These are phyloP conservation scores for Astrothelium macrocarpum DNA, from an alignment of 495 filamentous ascomycete species.

Conservation along the genomic window DNA sequence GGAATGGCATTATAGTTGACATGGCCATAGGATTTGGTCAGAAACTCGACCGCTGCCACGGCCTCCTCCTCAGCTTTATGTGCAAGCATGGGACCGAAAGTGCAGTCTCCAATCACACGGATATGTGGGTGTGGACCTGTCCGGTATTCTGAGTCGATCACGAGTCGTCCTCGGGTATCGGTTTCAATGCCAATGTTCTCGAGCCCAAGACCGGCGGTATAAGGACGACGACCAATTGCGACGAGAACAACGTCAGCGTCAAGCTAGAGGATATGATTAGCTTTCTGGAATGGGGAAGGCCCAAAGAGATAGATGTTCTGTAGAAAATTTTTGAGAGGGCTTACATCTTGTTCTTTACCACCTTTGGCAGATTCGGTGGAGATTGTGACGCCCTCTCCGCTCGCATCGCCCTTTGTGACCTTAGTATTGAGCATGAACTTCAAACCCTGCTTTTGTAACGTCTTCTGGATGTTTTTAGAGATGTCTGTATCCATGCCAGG, in stretches of 20 bases:
- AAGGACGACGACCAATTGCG: conserved; percentile 90
- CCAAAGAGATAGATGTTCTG: no score
- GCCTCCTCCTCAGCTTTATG: conserved; percentile 99
- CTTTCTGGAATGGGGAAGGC: conserved; percentile 8
- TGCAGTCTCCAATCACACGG: conserved; percentile 90
- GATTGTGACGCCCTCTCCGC: conserved; percentile 63
- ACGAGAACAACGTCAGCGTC: conserved; percentile 95
- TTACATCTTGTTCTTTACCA: conserved; percentile 82
- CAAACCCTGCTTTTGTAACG: conserved; percentile 91
- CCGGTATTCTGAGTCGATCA: conserved; percentile 97
- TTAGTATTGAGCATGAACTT: conserved; percentile 98
- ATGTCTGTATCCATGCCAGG: conserved; percentile 96
- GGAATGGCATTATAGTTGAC: conserved; percentile 99
- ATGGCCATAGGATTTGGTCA: conserved; percentile 93
- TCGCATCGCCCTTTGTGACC: conserved; percentile 76
- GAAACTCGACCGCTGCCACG: conserved; percentile 88
- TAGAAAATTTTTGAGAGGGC: no score
- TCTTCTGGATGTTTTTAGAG: conserved; percentile 83
- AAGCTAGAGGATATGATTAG: conserved; percentile 44
- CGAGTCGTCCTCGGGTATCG: conserved; percentile 84
- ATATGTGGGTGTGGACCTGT: conserved; percentile 87
- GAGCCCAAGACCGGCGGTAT: conserved; percentile 80
- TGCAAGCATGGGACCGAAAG: conserved; percentile 97
- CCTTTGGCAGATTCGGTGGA: conserved; percentile 89
- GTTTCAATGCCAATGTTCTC: conserved; percentile 93